phyloP scores from a whole-genome alignment of 1,139 yeast genomes.

The Debaryomyces fabryi region DNA sequence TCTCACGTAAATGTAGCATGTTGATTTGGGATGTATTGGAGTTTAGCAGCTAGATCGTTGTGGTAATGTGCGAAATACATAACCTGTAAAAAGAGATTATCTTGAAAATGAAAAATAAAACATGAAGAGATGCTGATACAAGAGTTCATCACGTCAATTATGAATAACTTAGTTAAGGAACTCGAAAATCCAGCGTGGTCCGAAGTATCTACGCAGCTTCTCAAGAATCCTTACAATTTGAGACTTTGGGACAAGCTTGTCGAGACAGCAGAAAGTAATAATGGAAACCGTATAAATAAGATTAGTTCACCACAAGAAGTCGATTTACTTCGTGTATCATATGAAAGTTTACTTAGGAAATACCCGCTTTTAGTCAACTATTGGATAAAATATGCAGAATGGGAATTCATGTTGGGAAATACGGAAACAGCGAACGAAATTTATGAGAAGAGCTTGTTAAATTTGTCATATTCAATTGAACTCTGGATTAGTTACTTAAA shows the following conservation, averaged over 20 bases:
- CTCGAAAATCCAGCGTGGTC: slow-evolving; percentile 22
- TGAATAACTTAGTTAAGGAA: background rate
- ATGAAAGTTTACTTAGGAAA: slow-evolving; percentile 56
- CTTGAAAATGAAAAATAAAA: background rate
- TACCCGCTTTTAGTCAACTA: slow-evolving; percentile 77
- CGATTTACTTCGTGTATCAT: slow-evolving; percentile 51
- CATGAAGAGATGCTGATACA: background rate
- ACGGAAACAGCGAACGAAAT: slow-evolving; percentile 51
- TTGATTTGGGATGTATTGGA: background rate
- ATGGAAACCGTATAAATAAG: slow-evolving; percentile 41
- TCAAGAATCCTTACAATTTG: slow-evolving; percentile 49
- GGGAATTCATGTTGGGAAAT: slow-evolving; percentile 64
- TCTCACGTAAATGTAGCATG: background rate
- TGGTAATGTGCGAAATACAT: background rate
- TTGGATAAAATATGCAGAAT: slow-evolving; percentile 76
- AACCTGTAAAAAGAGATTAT: background rate
- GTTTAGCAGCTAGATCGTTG: background rate
- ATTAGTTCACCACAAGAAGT: slow-evolving; percentile 43
- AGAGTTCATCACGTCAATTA: background rate
- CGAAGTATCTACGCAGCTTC: slow-evolving; percentile 29
- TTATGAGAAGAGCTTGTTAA: slow-evolving; percentile 55
- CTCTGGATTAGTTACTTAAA: slow-evolving; percentile 75
- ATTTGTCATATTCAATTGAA: slow-evolving; percentile 59
- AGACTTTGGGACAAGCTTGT: slow-evolving; percentile 54
- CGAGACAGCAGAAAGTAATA: slow-evolving; percentile 28